Percentiles rank a stretch among this genome's conserved stretches.
phyloP scores from a whole-genome alignment of 306 rosid species.

The Trifolium repens region DNA sequence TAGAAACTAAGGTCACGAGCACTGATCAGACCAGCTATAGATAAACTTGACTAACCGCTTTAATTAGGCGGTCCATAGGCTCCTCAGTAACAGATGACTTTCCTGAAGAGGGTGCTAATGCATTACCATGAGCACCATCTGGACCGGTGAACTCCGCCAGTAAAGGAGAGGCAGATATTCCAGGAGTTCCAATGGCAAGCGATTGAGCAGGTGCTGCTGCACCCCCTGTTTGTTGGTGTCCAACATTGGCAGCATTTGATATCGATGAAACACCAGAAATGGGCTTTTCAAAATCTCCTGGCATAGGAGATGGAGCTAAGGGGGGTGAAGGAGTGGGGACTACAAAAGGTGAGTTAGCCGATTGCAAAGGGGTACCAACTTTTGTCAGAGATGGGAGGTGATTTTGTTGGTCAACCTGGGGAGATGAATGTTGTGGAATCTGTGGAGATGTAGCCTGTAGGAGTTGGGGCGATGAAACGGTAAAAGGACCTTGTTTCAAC shows the following conservation, averaged over 20 bases:
- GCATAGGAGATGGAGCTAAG: constrained; percentile 93
- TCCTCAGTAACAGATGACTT: constrained; percentile 80
- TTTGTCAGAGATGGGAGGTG: constrained; percentile 65
- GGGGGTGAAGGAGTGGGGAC: constrained; percentile 93
- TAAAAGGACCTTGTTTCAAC: constrained; percentile 72
- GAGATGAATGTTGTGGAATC: constrained; percentile 90
- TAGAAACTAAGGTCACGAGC: constrained; percentile 10
- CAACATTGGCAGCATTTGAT: constrained; percentile 70
- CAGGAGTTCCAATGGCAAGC: constrained; percentile 97
- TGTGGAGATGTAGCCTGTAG: constrained; percentile 95
- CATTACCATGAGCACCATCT: constrained; percentile 75
- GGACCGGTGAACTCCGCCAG: constrained; percentile 84
- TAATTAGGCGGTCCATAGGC: constrained; percentile 90
- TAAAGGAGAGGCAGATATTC: constrained; percentile 98
- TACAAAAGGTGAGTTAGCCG: constrained; percentile 87
- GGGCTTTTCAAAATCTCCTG: constrained; percentile 90
- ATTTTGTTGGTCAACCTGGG: constrained; percentile 93
- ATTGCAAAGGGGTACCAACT: constrained; percentile 86
- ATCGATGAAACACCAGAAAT: constrained; percentile 62
- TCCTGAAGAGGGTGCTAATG: constrained; percentile 64
- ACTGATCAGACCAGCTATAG: constrained; percentile 31
- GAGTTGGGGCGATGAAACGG: constrained; percentile 76
- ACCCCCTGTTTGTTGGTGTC: constrained; percentile 66
- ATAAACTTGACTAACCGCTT: constrained; percentile 70
- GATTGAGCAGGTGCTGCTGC: constrained; percentile 74